Percentiles rank a stretch among this genome's conserved stretches.
Evolutionary conservation across 192 early-diverging fungal genomes (phyloP).

Genomic region (Chytriomyces confervae): DNA sequence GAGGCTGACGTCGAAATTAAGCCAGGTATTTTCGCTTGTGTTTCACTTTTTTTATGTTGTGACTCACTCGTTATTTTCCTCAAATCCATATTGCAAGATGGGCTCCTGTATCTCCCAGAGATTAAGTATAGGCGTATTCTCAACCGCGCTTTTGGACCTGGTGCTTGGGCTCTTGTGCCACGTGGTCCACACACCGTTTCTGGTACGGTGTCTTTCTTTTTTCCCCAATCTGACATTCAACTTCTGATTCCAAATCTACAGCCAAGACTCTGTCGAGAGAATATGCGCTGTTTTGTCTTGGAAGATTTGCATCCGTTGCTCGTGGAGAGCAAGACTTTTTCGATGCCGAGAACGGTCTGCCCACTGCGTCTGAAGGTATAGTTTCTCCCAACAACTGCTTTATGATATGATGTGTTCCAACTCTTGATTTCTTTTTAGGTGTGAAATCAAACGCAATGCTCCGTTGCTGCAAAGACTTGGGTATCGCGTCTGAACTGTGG

Average conservation of each 20-base stretch:
- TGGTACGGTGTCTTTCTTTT: neutral
- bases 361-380: constrained; percentile 80
- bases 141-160: constrained; percentile 94
- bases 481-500: constrained; percentile 83
- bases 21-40: constrained; percentile 64
- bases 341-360: constrained; percentile 65
- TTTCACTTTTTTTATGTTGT: neutral
- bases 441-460: constrained; percentile 93
- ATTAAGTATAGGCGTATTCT: constrained; percentile 97
- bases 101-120: constrained; percentile 92
- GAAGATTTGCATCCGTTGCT: constrained; percentile 90
- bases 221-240: neutral
- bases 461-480: constrained; percentile 96
- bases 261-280: constrained; percentile 75
- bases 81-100: constrained; percentile 62
- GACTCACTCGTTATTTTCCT: neutral
- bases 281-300: constrained; percentile 86
- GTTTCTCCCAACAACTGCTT: constrained; percentile 11
- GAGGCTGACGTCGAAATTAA: constrained; percentile 89
- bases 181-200: constrained; percentile 83
- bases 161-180: constrained; percentile 67
- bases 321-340: constrained; percentile 95
- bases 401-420: neutral
- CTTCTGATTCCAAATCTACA: neutral
- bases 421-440: constrained; percentile 1